These are phyloP conservation scores for Rugosomyces carneus DNA, from an alignment of 1,284 basidiomycete genomes.

Conservation along the genomic window DNA sequence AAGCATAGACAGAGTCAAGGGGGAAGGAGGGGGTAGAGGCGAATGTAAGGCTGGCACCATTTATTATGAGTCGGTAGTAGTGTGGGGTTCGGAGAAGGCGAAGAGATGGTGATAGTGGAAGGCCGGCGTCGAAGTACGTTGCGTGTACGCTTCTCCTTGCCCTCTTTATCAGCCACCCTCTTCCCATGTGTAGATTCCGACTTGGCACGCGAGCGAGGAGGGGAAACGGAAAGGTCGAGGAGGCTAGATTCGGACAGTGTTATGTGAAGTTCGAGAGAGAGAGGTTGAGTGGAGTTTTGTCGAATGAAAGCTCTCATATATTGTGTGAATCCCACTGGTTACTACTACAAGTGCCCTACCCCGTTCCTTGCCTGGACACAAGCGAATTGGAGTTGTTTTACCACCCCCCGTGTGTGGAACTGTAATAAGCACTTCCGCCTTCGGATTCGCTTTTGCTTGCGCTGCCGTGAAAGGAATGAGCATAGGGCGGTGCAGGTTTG, in stretches of 20 bases:
- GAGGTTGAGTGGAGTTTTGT: slow-evolving; percentile 6
- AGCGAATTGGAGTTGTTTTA: background rate
- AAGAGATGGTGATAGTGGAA: slow-evolving; percentile 3
- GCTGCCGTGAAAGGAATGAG: slow-evolving; percentile 11
- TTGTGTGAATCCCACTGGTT: background rate
- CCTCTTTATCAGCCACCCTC: background rate
- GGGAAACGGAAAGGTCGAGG: slow-evolving; percentile 1
- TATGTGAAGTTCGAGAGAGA: slow-evolving; percentile 2
- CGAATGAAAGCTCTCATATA: slow-evolving; percentile 3
- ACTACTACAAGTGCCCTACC: too few species aligned
- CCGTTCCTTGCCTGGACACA: background rate
- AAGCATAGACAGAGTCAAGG: slow-evolving; percentile 4
- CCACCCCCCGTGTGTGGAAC: background rate
- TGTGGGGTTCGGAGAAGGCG: too few species aligned
- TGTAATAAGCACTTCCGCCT: background rate
- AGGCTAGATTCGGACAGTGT: background rate
- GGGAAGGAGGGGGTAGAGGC: slow-evolving; percentile 11
- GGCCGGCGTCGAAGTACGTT: slow-evolving; percentile 43
- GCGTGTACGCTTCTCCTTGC: slow-evolving; percentile 24
- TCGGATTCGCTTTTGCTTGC: slow-evolving; percentile 19
- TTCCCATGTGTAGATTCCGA: background rate
- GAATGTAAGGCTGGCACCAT: slow-evolving; percentile 1
- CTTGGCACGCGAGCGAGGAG: background rate
- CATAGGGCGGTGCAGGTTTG: slow-evolving; percentile 22
- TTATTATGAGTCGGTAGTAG: too few species aligned